A percentile compares a stretch with the other conserved stretches of the same genome.
These are phyloP conservation scores for Vicia villosa DNA, from an alignment of 306 rosid species.

Conservation along the genomic window DNA sequence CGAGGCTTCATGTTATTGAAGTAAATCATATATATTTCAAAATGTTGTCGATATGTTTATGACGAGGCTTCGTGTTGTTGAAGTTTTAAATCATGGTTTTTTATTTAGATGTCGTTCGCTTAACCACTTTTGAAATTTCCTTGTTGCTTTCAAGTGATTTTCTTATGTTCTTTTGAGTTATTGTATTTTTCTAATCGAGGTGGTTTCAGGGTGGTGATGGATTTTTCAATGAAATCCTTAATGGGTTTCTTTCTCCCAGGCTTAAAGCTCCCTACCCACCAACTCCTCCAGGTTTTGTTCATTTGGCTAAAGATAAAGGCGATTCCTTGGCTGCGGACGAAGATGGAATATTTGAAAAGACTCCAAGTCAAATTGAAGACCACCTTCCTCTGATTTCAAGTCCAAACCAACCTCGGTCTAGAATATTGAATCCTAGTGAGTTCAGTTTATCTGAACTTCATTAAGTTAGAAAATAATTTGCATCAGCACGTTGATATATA, in stretches of 20 bases:
- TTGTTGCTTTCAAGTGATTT: constrained; percentile 25
- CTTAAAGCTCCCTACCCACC: constrained; percentile 82
- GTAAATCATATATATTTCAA: too few species aligned
- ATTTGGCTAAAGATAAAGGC: constrained; percentile 43
- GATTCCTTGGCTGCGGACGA: constrained; percentile 44
- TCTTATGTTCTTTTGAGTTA: constrained; percentile 22
- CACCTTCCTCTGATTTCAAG: constrained; percentile 62
- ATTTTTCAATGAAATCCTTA: constrained; percentile 95
- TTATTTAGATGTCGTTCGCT: too few species aligned
- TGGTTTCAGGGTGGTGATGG: constrained; percentile 96
- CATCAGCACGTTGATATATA: too few species aligned
- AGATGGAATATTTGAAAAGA: constrained; percentile 49
- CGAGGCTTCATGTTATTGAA: constrained; percentile 20
- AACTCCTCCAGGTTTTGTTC: constrained; percentile 66
- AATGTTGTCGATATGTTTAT: too few species aligned
- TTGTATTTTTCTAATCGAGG: constrained; percentile 44
- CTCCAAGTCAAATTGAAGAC: constrained; percentile 51
- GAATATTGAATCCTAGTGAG: constrained; percentile 52
- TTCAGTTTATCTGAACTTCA: constrained; percentile 39
- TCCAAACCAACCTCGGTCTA: constrained; percentile 42
- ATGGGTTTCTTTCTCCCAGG: constrained; percentile 89
- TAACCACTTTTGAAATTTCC: constrained; percentile 22
- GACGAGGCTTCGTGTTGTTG: too few species aligned
- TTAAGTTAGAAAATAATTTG: constrained; percentile 13
- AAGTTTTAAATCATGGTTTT: too few species aligned